phyloP scores from a whole-genome alignment of 495 filamentous ascomycete genomes.

The Monascus purpureus region DNA sequence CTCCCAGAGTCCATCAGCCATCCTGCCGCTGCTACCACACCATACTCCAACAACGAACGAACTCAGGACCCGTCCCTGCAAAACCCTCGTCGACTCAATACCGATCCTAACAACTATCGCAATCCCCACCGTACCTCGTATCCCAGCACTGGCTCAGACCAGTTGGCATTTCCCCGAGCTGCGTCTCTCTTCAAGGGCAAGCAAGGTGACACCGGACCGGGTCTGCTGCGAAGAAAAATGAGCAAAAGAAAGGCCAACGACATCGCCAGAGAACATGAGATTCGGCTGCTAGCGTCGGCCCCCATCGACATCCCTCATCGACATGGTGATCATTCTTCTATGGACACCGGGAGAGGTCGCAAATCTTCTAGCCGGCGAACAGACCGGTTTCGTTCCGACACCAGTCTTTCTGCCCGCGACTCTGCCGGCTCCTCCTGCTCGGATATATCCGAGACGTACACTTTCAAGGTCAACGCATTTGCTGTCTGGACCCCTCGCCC shows the following conservation, averaged over 20 bases:
- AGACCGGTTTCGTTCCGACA: conserved; percentile 49
- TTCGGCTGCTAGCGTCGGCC: conserved; percentile 60
- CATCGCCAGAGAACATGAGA: conserved; percentile 66
- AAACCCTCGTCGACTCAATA: conserved; percentile 22
- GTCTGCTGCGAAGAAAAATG: conserved; percentile 49
- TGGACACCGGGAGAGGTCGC: conserved; percentile 50
- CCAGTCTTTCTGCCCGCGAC: conserved; percentile 56
- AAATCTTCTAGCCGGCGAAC: conserved; percentile 41
- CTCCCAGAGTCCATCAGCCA: conserved; percentile 13
- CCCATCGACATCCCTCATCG: conserved; percentile 49
- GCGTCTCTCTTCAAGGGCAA: conserved; percentile 54
- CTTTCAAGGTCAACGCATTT: conserved; percentile 62
- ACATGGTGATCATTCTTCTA: conserved; percentile 33
- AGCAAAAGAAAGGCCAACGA: conserved; percentile 69
- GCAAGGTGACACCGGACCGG: conserved; percentile 37
- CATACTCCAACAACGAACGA: conserved; percentile 9
- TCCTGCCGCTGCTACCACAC: conserved; percentile 16
- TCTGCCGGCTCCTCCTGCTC: conserved; percentile 64
- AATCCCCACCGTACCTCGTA: conserved; percentile 17
- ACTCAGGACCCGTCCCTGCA: conserved; percentile 10
- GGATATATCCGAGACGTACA: conserved; percentile 50
- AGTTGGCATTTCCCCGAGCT: conserved; percentile 26
- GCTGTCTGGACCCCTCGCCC: conserved; percentile 68
- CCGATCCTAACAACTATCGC: not conserved
- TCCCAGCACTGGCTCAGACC: conserved; percentile 30